Evolutionary conservation across 2,329 filamentous ascomycete genomes (phyloP).

Genomic region (Diaporthe citriasiana): DNA sequence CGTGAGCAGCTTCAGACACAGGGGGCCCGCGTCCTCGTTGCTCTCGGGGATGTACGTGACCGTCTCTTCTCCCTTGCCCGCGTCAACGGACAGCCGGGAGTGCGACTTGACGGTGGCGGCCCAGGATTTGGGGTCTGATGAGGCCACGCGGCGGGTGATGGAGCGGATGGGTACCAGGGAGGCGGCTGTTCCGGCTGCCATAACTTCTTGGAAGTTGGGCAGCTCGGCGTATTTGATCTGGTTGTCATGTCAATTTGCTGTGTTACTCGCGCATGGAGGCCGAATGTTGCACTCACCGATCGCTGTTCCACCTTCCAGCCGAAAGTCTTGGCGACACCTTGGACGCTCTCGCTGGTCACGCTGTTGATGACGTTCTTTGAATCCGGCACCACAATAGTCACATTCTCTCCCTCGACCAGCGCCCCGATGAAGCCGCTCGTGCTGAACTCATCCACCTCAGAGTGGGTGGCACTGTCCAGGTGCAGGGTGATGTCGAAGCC

Average conservation of each 20-base stretch:
- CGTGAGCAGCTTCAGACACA: constrained; percentile 79
- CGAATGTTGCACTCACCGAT: constrained; percentile 61
- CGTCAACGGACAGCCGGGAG: constrained; percentile 52
- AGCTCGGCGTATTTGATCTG: constrained; percentile 76
- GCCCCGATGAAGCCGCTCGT: constrained; percentile 94
- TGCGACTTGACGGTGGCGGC: constrained; percentile 52
- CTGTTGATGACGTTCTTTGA: constrained; percentile 89
- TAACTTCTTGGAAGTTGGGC: constrained; percentile 75
- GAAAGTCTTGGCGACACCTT: constrained; percentile 80
- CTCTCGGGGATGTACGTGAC: constrained; percentile 68
- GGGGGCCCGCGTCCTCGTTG: constrained; percentile 78
- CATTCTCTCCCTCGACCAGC: constrained; percentile 64
- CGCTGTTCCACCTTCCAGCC: constrained; percentile 89
- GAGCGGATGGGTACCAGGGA: constrained; percentile 92
- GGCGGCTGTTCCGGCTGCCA: constrained; percentile 93
- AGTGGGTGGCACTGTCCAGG: constrained; percentile 85
- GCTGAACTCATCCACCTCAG: constrained; percentile 94
- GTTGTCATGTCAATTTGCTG: neutral
- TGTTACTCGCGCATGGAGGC: neutral
- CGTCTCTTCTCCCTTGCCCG: constrained; percentile 60
- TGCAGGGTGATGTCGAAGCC: constrained; percentile 97
- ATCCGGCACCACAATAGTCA: constrained; percentile 88
- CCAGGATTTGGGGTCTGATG: constrained; percentile 57
- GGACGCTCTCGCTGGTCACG: constrained; percentile 85
- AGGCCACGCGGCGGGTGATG: constrained; percentile 76